Evolutionary conservation across 257 asterid species (phyloP), one percentile per base, ranked within the genome.

Genomic region (Voacanga thouarsii): DNA sequence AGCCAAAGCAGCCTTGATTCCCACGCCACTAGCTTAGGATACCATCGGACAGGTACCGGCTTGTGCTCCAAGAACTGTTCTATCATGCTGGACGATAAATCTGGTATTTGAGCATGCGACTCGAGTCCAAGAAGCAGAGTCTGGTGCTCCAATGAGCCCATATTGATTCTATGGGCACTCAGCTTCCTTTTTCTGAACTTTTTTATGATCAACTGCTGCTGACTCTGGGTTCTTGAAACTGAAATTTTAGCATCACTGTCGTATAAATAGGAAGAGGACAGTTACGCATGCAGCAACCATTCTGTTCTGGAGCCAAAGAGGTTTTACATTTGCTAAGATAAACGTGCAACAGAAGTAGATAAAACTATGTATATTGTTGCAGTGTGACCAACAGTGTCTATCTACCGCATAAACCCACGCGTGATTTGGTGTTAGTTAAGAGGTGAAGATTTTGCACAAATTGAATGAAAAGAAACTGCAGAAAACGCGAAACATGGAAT

Each of bases 1-100:
- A 79, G 26, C 80, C 88, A 73, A 23, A 82, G 83, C 1, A 76
- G 81, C 74, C 81, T 79, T 41, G 82, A 84, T 78, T 84, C 88
- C 88, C 85, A 76, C 28, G 76, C 82, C 44, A 76, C 39, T 10
- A 84, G 78, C 76, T 76, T 64, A 43, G 83, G 65, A 67, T 82
- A 84, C 82, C 80, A 57, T 26, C 79, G 50, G 72, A 67, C n/a
- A 0, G 76, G 53, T 14, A 71, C 76, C 19, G 79, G 79, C 51
- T 30, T 74, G 44, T 80, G 44, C 55, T 28, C 82, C 82, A 83
- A 70, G 79, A 61, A 69, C 66, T 69, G 76, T 47, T 80, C 84
- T 0, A 83, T 63, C 14, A 49, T 76, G 39, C 16, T 28, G 3
- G 88, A 70, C 21, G 83, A 72, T 3, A 81, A 66, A 19, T 71